A percentile compares a stretch with the other conserved stretches of the same genome.
These are phyloP conservation scores for Apophysomyces trapeziformis DNA, from an alignment of 371 early-diverging fungal species.

Conservation along the genomic window DNA sequence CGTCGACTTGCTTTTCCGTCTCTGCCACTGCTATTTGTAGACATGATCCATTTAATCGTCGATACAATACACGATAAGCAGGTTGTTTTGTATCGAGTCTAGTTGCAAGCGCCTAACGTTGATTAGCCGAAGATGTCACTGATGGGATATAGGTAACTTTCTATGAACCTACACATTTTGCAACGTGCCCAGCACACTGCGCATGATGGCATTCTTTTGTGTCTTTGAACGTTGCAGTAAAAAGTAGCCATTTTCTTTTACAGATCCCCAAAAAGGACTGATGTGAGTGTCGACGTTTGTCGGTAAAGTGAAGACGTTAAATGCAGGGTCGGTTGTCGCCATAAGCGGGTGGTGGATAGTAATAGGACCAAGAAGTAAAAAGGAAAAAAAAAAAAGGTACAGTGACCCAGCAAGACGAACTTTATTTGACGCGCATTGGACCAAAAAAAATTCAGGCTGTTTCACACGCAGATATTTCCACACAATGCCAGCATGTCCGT, in stretches of 20 bases:
- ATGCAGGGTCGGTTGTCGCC: constrained; percentile 24
- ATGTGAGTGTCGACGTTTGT: constrained; percentile 36
- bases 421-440: too few species aligned
- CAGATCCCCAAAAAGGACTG: constrained; percentile 64
- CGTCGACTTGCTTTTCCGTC: constrained; percentile 77
- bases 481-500: too few species aligned
- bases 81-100: constrained; percentile 93
- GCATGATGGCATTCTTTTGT: constrained; percentile 59
- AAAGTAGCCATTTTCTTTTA: constrained; percentile 65
- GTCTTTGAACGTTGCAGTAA: constrained; percentile 73
- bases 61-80: constrained; percentile 87
- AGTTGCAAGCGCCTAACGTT: constrained; percentile 6
- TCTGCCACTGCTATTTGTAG: constrained; percentile 78
- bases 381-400: neutral
- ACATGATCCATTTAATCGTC: constrained; percentile 54
- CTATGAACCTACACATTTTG: constrained; percentile 73
- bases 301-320: constrained; percentile 46
- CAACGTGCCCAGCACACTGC: constrained; percentile 79
- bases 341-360: neutral
- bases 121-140: neutral
- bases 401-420: neutral
- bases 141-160: too few species aligned
- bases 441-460: too few species aligned
- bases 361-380: neutral
- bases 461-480: too few species aligned